Percentiles rank a stretch among this genome's conserved stretches.
Evolutionary conservation across 2,329 filamentous ascomycete genomes (phyloP).

Genomic region (Tolypocladium pustulatum): DNA sequence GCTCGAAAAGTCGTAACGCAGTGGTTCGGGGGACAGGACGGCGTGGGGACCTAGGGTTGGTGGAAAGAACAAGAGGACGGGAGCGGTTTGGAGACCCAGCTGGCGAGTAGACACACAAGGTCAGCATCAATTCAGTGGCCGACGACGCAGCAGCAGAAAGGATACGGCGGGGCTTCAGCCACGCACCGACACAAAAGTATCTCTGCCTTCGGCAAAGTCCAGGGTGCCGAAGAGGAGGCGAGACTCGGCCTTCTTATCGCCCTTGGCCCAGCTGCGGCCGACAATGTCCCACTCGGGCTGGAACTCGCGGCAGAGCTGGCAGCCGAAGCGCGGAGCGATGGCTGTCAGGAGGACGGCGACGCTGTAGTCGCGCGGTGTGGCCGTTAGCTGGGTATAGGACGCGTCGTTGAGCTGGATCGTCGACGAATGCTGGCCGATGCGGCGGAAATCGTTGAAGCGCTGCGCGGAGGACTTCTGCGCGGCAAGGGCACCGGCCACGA

Average conservation of each 20-base stretch:
- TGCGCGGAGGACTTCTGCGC: constrained; percentile 54
- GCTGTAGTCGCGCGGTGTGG: constrained; percentile 72
- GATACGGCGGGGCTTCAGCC: constrained; percentile 9
- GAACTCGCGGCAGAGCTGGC: constrained; percentile 79
- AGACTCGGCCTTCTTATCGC: constrained; percentile 64
- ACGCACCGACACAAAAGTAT: constrained; percentile 75
- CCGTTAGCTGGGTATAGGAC: constrained; percentile 65
- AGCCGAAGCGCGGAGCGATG: constrained; percentile 72
- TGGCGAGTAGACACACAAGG: constrained; percentile 24
- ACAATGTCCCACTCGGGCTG: constrained; percentile 90
- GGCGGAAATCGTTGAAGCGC: constrained; percentile 61
- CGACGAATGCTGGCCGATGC: constrained; percentile 52
- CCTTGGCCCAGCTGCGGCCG: constrained; percentile 75
- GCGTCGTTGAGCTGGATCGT: constrained; percentile 72
- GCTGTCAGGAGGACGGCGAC: constrained; percentile 79
- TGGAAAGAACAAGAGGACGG: constrained; percentile 77
- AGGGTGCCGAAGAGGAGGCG: constrained; percentile 71
- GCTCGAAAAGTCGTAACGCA: constrained; percentile 74
- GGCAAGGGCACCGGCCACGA: constrained; percentile 48
- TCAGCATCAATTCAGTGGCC: background rate
- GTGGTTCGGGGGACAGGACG: constrained; percentile 53
- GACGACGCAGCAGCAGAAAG: background rate
- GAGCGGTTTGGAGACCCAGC: constrained; percentile 90
- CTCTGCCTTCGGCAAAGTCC: constrained; percentile 78
- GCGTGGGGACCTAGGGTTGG: constrained; percentile 77